phyloP scores from a whole-genome alignment of 2,329 filamentous ascomycete species.

The Hymenoscyphus repandus region DNA sequence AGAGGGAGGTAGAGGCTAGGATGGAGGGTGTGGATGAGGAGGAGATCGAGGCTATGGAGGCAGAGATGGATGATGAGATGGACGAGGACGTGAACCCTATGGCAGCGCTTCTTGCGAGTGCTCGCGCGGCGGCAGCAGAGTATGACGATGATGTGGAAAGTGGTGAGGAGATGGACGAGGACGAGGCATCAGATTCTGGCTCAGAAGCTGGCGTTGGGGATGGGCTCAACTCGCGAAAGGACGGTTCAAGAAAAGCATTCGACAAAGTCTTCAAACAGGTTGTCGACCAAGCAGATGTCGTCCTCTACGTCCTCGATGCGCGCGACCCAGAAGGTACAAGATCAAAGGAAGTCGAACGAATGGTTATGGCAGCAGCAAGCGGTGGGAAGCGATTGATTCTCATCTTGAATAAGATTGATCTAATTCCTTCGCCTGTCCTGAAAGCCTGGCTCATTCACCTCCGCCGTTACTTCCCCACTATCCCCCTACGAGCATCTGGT shows the following conservation, averaged over 20 bases:
- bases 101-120: slow-evolving; percentile 84
- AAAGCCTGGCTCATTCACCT: slow-evolving; percentile 81
- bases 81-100: slow-evolving; percentile 76
- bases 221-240: slow-evolving; percentile 46
- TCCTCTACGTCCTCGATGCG: slow-evolving; percentile 90
- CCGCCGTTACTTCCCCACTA: slow-evolving; percentile 82
- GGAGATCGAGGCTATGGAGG: slow-evolving; percentile 45
- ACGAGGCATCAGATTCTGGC: slow-evolving; percentile 43
- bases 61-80: slow-evolving; percentile 49
- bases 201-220: slow-evolving; percentile 44
- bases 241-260: slow-evolving; percentile 77
- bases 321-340: slow-evolving; percentile 86
- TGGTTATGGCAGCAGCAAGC: slow-evolving; percentile 80
- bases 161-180: slow-evolving; percentile 51
- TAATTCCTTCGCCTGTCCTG: slow-evolving; percentile 76
- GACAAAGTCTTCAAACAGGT: slow-evolving; percentile 97
- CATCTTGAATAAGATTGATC: slow-evolving; percentile 92
- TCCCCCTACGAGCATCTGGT: slow-evolving; percentile 80
- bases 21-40: slow-evolving; percentile 42
- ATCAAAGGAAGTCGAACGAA: slow-evolving; percentile 84
- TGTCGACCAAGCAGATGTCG: slow-evolving; percentile 80
- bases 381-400: slow-evolving; percentile 85
- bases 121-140: slow-evolving; percentile 68
- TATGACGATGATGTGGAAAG: slow-evolving; percentile 52
- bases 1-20: slow-evolving; percentile 39